Conservation (phyloP, 2,329 filamentous ascomycete genomes). For the Xylaria sp. region DNA sequence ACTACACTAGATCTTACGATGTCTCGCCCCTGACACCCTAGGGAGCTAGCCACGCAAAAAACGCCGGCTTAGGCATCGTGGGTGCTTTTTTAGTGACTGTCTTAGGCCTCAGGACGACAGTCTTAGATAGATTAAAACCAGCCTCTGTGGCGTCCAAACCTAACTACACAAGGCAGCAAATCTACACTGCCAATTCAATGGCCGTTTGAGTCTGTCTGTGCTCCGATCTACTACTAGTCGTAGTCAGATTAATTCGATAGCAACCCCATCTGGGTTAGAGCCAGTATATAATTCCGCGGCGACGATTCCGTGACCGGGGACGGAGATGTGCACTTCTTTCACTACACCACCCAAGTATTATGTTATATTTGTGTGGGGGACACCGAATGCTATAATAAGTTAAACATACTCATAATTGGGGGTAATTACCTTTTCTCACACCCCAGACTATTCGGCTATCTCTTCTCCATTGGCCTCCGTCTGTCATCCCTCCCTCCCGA, state of each 20-base stretch:
- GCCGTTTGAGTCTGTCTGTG: neutral
- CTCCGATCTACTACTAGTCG: neutral
- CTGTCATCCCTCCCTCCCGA: conserved; percentile 1
- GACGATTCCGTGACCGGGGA: neutral
- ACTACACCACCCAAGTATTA: neutral
- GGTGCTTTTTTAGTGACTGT: neutral
- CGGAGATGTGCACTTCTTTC: neutral
- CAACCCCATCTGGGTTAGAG: neutral
- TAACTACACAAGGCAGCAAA: neutral
- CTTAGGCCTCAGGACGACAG: conserved; percentile 6
- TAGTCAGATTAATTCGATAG: neutral
- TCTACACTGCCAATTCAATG: neutral
- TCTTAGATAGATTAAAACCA: neutral
- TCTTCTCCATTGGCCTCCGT: conserved; percentile 15
- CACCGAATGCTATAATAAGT: neutral
- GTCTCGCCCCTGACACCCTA: neutral
- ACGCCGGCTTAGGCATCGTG: neutral
- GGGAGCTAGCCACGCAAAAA: neutral
- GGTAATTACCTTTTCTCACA: neutral
- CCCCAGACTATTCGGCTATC: conserved; percentile 30
- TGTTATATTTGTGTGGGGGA: neutral
- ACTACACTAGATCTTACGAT: neutral
- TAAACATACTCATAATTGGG: neutral
- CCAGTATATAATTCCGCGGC: neutral
- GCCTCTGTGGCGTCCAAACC: neutral